A percentile compares a stretch with the other conserved stretches of the same genome.
phyloP scores from a whole-genome alignment of 495 filamentous ascomycete species.

The Podospora comata region DNA sequence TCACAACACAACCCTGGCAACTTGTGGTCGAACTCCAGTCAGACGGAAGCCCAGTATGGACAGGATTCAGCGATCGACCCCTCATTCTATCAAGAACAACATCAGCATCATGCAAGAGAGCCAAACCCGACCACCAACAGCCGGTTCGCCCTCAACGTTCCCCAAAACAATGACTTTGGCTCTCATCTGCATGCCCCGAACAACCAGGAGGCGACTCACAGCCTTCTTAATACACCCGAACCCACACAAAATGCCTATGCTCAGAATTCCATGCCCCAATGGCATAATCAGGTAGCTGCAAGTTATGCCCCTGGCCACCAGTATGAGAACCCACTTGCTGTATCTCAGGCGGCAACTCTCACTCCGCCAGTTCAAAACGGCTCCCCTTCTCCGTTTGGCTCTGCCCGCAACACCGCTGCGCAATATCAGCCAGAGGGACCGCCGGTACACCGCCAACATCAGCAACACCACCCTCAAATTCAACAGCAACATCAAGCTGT shows the following conservation, averaged over 20 bases:
- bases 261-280: constrained; percentile 23
- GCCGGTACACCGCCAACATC: constrained; percentile 14
- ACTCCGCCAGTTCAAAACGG: constrained; percentile 16
- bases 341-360: constrained; percentile 17
- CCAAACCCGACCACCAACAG: constrained; percentile 19
- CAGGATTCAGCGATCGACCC: constrained; percentile 22
- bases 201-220: constrained; percentile 20
- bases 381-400: constrained; percentile 16
- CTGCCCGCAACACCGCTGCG: constrained; percentile 2
- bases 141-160: constrained; percentile 24
- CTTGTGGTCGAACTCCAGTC: constrained; percentile 23
- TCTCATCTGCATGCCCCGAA: constrained; percentile 18
- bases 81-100: constrained; percentile 22
- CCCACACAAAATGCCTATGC: constrained; percentile 21
- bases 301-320: constrained; percentile 22
- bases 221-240: constrained; percentile 13
- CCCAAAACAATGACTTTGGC: constrained; percentile 17
- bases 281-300: constrained; percentile 20
- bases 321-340: constrained; percentile 29
- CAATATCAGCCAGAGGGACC: constrained; percentile 17
- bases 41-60: constrained; percentile 18
- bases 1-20: constrained; percentile 21
- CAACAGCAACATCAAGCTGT: neutral
- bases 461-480: neutral
- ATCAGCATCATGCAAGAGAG: constrained; percentile 21